A percentile compares a stretch with the other conserved stretches of the same genome.
phyloP scores from a whole-genome alignment of 257 asterid genomes.

The Gentiana macrophylla region DNA sequence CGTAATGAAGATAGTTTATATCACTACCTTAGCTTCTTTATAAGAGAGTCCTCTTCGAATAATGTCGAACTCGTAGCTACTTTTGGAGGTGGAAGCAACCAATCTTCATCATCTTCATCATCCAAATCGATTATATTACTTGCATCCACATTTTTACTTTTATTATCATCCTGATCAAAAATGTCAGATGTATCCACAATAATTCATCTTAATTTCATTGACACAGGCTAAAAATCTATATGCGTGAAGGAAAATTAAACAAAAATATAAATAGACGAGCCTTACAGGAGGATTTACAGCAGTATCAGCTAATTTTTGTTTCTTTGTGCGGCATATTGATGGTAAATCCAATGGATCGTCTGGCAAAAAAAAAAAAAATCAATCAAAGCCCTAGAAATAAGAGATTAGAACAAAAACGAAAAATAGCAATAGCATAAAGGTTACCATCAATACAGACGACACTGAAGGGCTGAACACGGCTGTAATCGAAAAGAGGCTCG shows the following conservation, averaged over 20 bases:
- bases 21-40: slow-evolving; percentile 71
- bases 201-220: slow-evolving; percentile 1
- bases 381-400: neutral
- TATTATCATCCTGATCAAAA: slow-evolving; percentile 31
- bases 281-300: slow-evolving; percentile 20
- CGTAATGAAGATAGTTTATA: neutral
- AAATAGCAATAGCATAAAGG: neutral
- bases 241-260: neutral
- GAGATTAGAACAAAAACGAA: neutral
- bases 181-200: slow-evolving; percentile 1
- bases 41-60: slow-evolving; percentile 47
- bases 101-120: slow-evolving; percentile 57
- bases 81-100: slow-evolving; percentile 84
- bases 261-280: neutral
- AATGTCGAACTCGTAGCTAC: slow-evolving; percentile 12
- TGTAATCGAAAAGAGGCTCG: slow-evolving; percentile 91
- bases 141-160: slow-evolving; percentile 25
- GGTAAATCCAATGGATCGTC: slow-evolving; percentile 58
- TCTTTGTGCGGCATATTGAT: slow-evolving; percentile 33
- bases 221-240: slow-evolving; percentile 5
- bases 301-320: slow-evolving; percentile 32
- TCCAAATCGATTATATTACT: slow-evolving; percentile 18
- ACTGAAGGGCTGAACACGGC: slow-evolving; percentile 62
- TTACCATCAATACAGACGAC: slow-evolving; percentile 48
- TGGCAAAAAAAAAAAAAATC: slow-evolving; percentile 10